Evolutionary conservation across 2,329 filamentous ascomycete species (phyloP), one percentile per base, ranked within the genome.

Genomic region (Decorospora gaudefroyi): DNA sequence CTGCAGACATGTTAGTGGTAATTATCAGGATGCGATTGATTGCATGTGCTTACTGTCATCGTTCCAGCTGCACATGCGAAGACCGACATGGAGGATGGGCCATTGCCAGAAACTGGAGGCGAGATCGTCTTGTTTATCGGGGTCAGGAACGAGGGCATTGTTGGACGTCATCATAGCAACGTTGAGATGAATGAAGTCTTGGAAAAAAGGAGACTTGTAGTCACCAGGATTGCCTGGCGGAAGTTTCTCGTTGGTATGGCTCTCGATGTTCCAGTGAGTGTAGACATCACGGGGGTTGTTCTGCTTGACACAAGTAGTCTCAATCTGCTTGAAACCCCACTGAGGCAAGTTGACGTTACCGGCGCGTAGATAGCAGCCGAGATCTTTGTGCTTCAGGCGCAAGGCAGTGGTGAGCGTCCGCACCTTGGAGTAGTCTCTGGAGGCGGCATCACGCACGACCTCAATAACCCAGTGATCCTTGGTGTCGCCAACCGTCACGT

Each of bases 81-180:
- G 84, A 68, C 93, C 93, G 44, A 97, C 93, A 63, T 97, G 79
- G 27, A 99, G 83, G 53, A 99, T 83, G 13, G 93, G 93, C 93
- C 93, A 99, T 74, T 99, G 91, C 93, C 93, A 99, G 78, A 91
- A 96, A 57, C 90, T 80, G 10, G 93, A 99, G 21, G 93, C 93
- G 33, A 99, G 83, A 65, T 99, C 93, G 65, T 99, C 93, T 72
- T 99, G 93, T 81, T 99, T 99, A 72, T 99, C 93, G 4, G 93
- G 92, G 65, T 99, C 93, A 3, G 93, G 93, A 13, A 99, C 90
- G 31, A 99, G 83, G 16, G 93, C 93, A 67, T 99, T 99, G 80
- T 99, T 99, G 26, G 93, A 97, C 3, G 93, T 99, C 92, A 97
- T 96, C 93, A 99, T 99, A 52, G 93, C 93, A 51, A 99, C 93